Evolutionary conservation across 306 rosid species (phyloP).

Genomic region (Vigna nakashimae): DNA sequence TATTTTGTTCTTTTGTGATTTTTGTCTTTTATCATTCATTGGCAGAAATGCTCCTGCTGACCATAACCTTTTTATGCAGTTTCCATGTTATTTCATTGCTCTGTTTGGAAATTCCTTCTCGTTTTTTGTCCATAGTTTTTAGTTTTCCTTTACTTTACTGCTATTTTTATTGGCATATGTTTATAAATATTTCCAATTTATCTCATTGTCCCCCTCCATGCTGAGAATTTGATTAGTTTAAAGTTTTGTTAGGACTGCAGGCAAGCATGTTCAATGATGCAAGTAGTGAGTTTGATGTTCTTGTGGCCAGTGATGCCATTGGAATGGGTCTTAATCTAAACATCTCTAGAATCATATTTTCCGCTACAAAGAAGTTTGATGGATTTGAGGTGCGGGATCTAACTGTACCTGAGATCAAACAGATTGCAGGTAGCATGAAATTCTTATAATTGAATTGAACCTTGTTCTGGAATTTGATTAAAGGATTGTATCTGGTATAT

Average conservation of each 20-base stretch:
- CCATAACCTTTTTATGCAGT: slow-evolving; percentile 19
- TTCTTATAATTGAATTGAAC: slow-evolving; percentile 6
- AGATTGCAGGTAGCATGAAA: slow-evolving; percentile 79
- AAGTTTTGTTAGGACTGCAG: slow-evolving; percentile 73
- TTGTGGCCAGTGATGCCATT: slow-evolving; percentile 96
- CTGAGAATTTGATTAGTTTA: slow-evolving; percentile 49
- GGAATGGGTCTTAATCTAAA: slow-evolving; percentile 99
- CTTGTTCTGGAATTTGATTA: slow-evolving; percentile 38
- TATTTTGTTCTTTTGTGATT: slow-evolving; percentile 29
- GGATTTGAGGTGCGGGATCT: slow-evolving; percentile 79
- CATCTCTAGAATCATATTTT: slow-evolving; percentile 94
- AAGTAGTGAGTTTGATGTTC: slow-evolving; percentile 91
- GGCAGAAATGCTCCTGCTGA: slow-evolving; percentile 22
- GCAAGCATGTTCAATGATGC: slow-evolving; percentile 89
- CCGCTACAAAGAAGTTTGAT: slow-evolving; percentile 84
- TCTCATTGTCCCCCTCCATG: slow-evolving; percentile 24
- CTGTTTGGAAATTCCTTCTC: slow-evolving; percentile 31
- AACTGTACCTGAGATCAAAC: slow-evolving; percentile 84
- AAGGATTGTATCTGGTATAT: slow-evolving; percentile 25
- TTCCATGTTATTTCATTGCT: slow-evolving; percentile 12
- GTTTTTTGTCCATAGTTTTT: slow-evolving; percentile 1
- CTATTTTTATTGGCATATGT: slow-evolving; percentile 15
- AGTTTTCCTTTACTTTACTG: slow-evolving; percentile 30
- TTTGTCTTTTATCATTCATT: slow-evolving; percentile 26
- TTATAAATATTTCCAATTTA: slow-evolving; percentile 40